These are phyloP conservation scores for Flaveria ramosissima DNA, from an alignment of 129 eudicot species.

Conservation along the genomic window DNA sequence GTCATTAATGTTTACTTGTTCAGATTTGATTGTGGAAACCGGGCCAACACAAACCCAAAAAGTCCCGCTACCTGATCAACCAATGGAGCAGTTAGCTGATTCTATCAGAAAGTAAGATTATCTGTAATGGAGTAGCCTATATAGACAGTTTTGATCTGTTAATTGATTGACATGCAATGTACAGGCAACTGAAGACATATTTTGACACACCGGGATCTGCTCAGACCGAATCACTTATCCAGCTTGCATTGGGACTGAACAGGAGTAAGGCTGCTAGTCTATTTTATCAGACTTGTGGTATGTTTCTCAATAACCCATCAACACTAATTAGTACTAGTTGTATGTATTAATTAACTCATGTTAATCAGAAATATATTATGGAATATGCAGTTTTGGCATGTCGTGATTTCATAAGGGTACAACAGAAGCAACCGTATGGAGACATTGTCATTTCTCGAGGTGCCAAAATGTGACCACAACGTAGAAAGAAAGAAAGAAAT, in stretches of 20 bases:
- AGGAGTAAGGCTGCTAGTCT: conserved; percentile 77
- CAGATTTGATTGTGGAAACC: conserved; percentile 47
- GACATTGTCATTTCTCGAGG: conserved; percentile 76
- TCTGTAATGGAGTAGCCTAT: background rate
- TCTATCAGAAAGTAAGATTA: conserved; percentile 55
- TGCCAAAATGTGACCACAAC: conserved; percentile 58
- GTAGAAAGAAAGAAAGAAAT: background rate
- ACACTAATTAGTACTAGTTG: background rate
- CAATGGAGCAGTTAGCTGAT: conserved; percentile 57
- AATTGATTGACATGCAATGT: conserved; percentile 9
- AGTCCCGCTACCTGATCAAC: conserved; percentile 42
- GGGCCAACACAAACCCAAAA: conserved; percentile 53
- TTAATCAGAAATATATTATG: background rate
- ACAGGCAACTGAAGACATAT: conserved; percentile 83
- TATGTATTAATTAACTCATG: background rate
- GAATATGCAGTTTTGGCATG: conserved; percentile 77
- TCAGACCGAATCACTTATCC: conserved; percentile 65
- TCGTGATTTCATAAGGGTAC: conserved; percentile 52
- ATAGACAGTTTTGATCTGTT: conserved; percentile 1
- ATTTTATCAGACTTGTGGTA: conserved; percentile 86
- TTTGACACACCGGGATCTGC: conserved; percentile 74
- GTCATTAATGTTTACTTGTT: conserved; percentile 17
- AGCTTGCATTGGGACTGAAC: conserved; percentile 76
- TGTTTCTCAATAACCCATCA: conserved; percentile 11
- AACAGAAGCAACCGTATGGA: conserved; percentile 69